Conservation (phyloP, 1,139 yeast species). For the Candida frijolesensis region DNA sequence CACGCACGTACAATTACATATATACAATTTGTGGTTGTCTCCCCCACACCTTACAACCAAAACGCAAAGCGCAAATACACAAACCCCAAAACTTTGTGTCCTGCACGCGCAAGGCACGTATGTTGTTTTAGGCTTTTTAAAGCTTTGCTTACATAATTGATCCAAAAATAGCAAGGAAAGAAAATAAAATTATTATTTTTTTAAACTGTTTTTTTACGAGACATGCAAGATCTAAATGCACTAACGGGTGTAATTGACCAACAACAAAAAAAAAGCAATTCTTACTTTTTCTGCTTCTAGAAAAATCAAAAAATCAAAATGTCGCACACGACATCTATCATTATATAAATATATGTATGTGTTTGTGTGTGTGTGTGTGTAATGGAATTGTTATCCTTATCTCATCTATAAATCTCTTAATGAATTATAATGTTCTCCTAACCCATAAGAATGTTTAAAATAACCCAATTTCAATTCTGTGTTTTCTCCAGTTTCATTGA, state of each 20-base stretch:
- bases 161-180: too few relatives aligned
- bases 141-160: too few relatives aligned
- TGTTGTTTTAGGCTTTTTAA: too few relatives aligned
- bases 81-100: too few relatives aligned
- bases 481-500: conserved; percentile 54
- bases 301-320: neutral
- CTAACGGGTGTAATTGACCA: neutral
- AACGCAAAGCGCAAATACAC: too few relatives aligned
- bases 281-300: neutral
- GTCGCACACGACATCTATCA: conserved; percentile 1
- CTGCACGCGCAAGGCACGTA: too few relatives aligned
- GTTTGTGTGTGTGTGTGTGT: too few relatives aligned
- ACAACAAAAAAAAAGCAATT: neutral
- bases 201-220: neutral
- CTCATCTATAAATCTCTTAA: conserved; percentile 47
- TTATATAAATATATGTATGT: too few relatives aligned
- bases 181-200: too few relatives aligned
- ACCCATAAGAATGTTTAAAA: conserved; percentile 81
- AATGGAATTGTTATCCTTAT: neutral
- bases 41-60: too few relatives aligned
- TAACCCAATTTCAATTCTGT: conserved; percentile 72
- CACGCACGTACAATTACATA: too few relatives aligned
- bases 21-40: too few relatives aligned
- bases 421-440: conserved; percentile 96
- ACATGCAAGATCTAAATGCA: conserved; percentile 1